Evolutionary conservation across 345 rosid species (phyloP), one percentile per base, ranked within the genome.

Genomic region (Aquilaria malaccensis): DNA sequence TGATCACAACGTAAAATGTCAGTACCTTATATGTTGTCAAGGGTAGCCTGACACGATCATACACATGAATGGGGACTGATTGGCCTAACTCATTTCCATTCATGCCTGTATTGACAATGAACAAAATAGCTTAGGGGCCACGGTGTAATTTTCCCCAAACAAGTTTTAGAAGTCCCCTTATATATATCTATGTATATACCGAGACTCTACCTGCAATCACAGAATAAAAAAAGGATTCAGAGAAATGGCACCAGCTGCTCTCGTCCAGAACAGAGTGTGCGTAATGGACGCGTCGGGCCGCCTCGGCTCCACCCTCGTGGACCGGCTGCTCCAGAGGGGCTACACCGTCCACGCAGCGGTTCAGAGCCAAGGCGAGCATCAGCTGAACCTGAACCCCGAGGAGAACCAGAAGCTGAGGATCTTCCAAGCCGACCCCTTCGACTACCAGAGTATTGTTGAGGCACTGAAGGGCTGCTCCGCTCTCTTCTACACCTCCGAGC

Each of bases 271-370:
- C 1, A 37, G 43, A 5, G 83, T 78, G 10, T 84, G 90, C 56
- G 90, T 85, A 56, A 82, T 82, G 87, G 87, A 82, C 45, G 87
- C 90, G 45, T 82, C 87, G 0, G 80, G 90, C 61, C 62, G 30
- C 55, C 77, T 85, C 5, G 90, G 87, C 63, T 78, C 76, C 33
- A 13, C 70, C 67, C 72, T 85, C 15, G 81, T 82, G 13, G 65
- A 63, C 22, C 74, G 72, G 29, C 78, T 85, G 60, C 70, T 82
- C 63, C 67, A 50, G 0, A 71, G 81, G 52, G 87, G 90, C 45
- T 85, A 80, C 74, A 74, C 77, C 50, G 90, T 85, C 48, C 87
- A 85, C 60, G 90, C 87, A 33, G 82, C 82, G 9, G 63, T 76
- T 30, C 87, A 85, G 45, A 64, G 50, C 64, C 74, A 70, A 61